These are phyloP conservation scores for Alternaria brassicae DNA, from an alignment of 2,329 filamentous ascomycete species.

Conservation along the genomic window DNA sequence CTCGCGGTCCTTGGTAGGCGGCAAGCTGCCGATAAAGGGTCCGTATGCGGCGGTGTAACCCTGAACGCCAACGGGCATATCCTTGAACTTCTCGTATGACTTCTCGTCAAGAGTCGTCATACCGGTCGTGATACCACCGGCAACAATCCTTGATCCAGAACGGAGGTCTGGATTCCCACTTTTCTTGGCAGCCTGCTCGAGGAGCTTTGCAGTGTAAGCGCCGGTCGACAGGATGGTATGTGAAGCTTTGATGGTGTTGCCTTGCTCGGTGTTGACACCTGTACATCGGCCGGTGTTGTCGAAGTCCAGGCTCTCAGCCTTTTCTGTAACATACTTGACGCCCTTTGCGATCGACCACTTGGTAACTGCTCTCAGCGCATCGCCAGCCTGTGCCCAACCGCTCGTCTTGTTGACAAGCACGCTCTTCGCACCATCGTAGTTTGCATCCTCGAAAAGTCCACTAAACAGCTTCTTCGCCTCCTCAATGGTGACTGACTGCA, in stretches of 20 bases:
- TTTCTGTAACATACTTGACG: slow-evolving; percentile 65
- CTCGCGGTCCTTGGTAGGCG: slow-evolving; percentile 44
- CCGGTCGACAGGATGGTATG: slow-evolving; percentile 52
- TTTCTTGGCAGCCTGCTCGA: slow-evolving; percentile 57
- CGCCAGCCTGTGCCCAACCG: slow-evolving; percentile 70
- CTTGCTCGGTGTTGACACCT: slow-evolving; percentile 46
- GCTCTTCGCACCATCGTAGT: slow-evolving; percentile 66
- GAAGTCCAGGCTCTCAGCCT: slow-evolving; percentile 59
- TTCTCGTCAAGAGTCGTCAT: slow-evolving; percentile 56
- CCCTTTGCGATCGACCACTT: slow-evolving; percentile 61
- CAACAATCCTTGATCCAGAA: slow-evolving; percentile 61
- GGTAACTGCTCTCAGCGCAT: slow-evolving; percentile 63
- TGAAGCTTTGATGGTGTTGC: slow-evolving; percentile 35
- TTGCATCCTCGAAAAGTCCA: slow-evolving; percentile 66
- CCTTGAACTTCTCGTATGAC: slow-evolving; percentile 33
- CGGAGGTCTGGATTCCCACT: slow-evolving; percentile 60
- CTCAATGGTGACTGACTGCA: slow-evolving; percentile 55
- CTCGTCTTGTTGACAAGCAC: slow-evolving; percentile 67
- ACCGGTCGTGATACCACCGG: slow-evolving; percentile 61
- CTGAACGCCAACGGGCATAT: slow-evolving; percentile 48
- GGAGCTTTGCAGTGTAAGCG: slow-evolving; percentile 53
- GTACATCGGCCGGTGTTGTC: slow-evolving; percentile 54
- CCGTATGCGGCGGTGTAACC: slow-evolving; percentile 40
- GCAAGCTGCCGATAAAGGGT: slow-evolving; percentile 44
- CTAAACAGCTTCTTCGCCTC: slow-evolving; percentile 64